Conservation (phyloP, 192 early-diverging fungal species). For the Lunasporangiospora selenospora region DNA sequence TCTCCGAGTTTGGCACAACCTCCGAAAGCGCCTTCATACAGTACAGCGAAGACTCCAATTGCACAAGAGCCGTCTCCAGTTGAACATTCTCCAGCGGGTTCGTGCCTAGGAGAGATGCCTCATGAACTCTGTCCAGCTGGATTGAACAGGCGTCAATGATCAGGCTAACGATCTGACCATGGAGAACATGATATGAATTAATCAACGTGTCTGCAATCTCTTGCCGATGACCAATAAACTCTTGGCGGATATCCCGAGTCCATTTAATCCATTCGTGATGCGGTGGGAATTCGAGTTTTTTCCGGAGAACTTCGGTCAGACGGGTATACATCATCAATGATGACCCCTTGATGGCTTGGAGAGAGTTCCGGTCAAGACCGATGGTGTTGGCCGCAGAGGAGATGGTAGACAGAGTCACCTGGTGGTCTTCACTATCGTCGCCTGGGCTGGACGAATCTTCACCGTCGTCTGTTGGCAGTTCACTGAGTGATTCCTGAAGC, state of each 20-base stretch:
- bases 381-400: constrained; percentile 25
- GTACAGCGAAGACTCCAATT: constrained; percentile 68
- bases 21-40: constrained; percentile 71
- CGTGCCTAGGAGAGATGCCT: constrained; percentile 20
- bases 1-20: constrained; percentile 61
- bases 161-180: constrained; percentile 58
- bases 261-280: constrained; percentile 60
- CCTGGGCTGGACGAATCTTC: constrained; percentile 8
- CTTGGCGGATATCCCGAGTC: constrained; percentile 62
- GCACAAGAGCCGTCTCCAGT: constrained; percentile 22
- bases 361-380: constrained; percentile 25
- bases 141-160: constrained; percentile 41
- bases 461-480: constrained; percentile 45
- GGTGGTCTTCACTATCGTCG: constrained; percentile 9
- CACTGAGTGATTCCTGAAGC: constrained; percentile 72
- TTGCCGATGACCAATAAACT: constrained; percentile 67
- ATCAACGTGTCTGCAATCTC: constrained; percentile 79
- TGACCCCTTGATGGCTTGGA: constrained; percentile 45
- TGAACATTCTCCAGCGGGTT: constrained; percentile 16
- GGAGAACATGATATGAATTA: constrained; percentile 71
- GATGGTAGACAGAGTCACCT: constrained; percentile 20
- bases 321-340: constrained; percentile 57
- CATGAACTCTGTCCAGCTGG: constrained; percentile 32
- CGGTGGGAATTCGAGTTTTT: constrained; percentile 64
- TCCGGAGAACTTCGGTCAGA: constrained; percentile 58